These are phyloP conservation scores for Agapanthus africanus DNA, from an alignment of 106 monocot genomes.

Conservation along the genomic window DNA sequence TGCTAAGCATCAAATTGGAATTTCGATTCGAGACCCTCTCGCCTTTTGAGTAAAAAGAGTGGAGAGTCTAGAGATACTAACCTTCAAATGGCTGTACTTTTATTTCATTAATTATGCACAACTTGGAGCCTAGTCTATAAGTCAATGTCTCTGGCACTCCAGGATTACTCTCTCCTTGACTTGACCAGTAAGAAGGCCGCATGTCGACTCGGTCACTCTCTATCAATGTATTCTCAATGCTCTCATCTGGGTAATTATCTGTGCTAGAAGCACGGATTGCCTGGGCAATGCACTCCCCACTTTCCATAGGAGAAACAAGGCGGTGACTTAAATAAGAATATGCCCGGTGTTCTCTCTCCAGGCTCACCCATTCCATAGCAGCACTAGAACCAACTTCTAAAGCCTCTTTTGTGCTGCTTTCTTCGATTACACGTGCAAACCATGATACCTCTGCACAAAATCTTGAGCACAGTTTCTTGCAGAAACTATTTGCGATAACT, in stretches of 20 bases:
- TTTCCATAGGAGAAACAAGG: constrained; percentile 19
- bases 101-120: constrained; percentile 68
- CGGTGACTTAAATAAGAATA: constrained; percentile 31
- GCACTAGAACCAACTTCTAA: constrained; percentile 25
- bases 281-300: constrained; percentile 26
- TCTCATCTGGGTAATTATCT: constrained; percentile 79
- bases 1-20: too few relatives aligned
- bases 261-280: constrained; percentile 79
- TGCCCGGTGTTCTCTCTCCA: constrained; percentile 46
- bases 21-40: neutral
- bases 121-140: constrained; percentile 45
- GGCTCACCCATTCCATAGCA: constrained; percentile 34
- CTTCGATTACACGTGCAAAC: constrained; percentile 33
- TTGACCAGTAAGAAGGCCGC: constrained; percentile 91
- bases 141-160: constrained; percentile 58
- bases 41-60: neutral
- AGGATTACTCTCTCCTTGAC: constrained; percentile 56
- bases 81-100: constrained; percentile 77
- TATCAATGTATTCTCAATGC: constrained; percentile 64
- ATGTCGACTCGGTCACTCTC: constrained; percentile 25
- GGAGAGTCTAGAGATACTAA: constrained; percentile 16
- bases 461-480: constrained; percentile 51
- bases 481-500: constrained; percentile 67
- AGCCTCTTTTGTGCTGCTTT: constrained; percentile 7
- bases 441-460: constrained; percentile 54